Evolutionary conservation across 2,329 filamentous ascomycete species (phyloP).

Genomic region (Alternaria brassicicola): DNA sequence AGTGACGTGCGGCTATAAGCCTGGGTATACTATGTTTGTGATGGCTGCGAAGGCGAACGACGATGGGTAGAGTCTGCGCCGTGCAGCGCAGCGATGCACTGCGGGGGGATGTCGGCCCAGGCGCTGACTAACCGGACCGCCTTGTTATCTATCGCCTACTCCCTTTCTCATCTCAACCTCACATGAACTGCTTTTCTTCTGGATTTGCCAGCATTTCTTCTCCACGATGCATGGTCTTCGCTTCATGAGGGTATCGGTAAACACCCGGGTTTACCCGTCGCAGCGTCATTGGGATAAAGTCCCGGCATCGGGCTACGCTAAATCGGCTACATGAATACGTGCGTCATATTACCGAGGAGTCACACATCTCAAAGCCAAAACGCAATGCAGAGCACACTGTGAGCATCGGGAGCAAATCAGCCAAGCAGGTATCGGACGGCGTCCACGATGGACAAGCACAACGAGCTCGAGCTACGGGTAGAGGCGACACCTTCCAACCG

Average conservation of each 20-base stretch:
- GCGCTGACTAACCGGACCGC: constrained; percentile 1
- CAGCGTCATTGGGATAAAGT: background rate
- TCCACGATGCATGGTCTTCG: background rate
- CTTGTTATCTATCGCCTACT: background rate
- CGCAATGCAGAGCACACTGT: background rate
- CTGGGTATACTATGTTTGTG: background rate
- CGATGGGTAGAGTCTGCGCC: background rate
- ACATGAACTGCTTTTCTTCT: too few species aligned
- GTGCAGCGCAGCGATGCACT: background rate
- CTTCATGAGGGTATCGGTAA: background rate
- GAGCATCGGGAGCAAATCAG: background rate
- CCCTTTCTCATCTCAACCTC: too few species aligned
- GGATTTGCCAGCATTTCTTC: background rate
- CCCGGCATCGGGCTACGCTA: constrained; percentile 4
- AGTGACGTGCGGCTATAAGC: background rate
- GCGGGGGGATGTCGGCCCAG: background rate
- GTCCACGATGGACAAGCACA: background rate
- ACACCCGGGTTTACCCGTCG: background rate
- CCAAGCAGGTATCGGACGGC: background rate
- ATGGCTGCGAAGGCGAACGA: background rate
- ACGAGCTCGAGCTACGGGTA: background rate
- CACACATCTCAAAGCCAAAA: background rate
- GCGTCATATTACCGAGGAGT: constrained; percentile 10
- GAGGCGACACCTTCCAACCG: background rate
- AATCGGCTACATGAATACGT: constrained; percentile 9